Conservation (phyloP, 352 stramenopile species). For the Thalassiosira allenii region DNA sequence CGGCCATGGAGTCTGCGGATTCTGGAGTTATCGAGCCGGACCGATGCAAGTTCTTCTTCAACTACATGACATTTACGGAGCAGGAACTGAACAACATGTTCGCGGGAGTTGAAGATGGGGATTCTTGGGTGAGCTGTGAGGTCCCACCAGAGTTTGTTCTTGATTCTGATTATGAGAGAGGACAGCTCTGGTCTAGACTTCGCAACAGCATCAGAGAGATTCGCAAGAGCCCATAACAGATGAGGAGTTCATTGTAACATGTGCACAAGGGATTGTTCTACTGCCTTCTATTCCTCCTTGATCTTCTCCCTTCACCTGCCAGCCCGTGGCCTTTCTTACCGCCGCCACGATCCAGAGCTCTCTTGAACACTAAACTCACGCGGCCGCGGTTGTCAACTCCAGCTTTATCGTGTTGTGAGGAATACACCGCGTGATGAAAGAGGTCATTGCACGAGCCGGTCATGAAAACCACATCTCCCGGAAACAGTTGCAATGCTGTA, state of each 20-base stretch:
- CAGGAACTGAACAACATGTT: conserved; percentile 81
- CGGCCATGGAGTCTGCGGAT: conserved; percentile 60
- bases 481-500: conserved; percentile 63
- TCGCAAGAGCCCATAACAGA: conserved; percentile 9
- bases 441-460: conserved; percentile 70
- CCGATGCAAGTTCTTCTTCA: conserved; percentile 84
- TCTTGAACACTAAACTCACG: conserved; percentile 76
- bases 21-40: conserved; percentile 42
- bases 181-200: conserved; percentile 75
- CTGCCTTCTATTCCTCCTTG: conserved; percentile 33
- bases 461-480: conserved; percentile 78
- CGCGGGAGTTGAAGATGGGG: conserved; percentile 56
- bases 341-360: conserved; percentile 54
- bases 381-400: conserved; percentile 31
- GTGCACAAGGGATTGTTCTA: no score
- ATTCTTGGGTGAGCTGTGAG: conserved; percentile 79
- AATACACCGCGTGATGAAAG: conserved; percentile 80
- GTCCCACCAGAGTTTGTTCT: conserved; percentile 75
- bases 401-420: conserved; percentile 34
- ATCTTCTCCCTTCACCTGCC: conserved; percentile 57
- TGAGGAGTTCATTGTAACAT: conserved; percentile 6
- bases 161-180: conserved; percentile 64
- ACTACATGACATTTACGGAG: conserved; percentile 81
- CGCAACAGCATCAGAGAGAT: conserved; percentile 57
- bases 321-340: conserved; percentile 63